These are phyloP conservation scores for Candida glucosophila DNA, from an alignment of 1,139 yeast genomes.

Conservation along the genomic window DNA sequence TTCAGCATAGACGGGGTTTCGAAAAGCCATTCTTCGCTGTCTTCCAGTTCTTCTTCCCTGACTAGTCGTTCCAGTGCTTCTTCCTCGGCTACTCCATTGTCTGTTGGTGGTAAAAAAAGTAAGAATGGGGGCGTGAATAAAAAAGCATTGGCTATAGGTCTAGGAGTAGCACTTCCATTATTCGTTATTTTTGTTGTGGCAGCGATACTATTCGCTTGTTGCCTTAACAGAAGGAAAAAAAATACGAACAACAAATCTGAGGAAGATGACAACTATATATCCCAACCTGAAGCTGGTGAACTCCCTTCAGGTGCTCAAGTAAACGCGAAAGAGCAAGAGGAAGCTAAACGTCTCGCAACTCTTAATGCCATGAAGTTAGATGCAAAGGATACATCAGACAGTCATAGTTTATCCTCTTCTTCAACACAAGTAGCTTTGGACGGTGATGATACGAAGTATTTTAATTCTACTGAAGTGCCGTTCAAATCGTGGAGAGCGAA, in stretches of 20 bases:
- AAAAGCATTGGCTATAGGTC: conserved; percentile 64
- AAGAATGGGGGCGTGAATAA: conserved; percentile 9
- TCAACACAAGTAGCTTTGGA: conserved; percentile 31
- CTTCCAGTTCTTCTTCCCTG: conserved; percentile 12
- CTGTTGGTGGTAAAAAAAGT: conserved; percentile 7
- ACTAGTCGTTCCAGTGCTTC: no score
- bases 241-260: conserved; percentile 26
- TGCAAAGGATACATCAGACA: conserved; percentile 21
- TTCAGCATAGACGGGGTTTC: conserved; percentile 54
- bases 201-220: conserved; percentile 41
- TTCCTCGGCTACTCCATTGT: conserved; percentile 13
- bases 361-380: conserved; percentile 47
- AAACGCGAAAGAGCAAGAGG: conserved; percentile 15
- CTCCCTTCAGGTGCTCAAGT: conserved; percentile 21
- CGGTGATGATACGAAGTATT: conserved; percentile 17
- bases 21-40: conserved; percentile 9
- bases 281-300: conserved; percentile 28
- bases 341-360: conserved; percentile 28
- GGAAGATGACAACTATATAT: conserved; percentile 9
- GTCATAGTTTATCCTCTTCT: conserved; percentile 24
- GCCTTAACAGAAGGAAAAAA: conserved; percentile 35
- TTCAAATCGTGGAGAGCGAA: conserved; percentile 72
- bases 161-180: conserved; percentile 80
- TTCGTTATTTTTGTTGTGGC: conserved; percentile 40
- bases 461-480: conserved; percentile 32